Base-by-base conservation (phyloP, 129 eudicot species). In the Arctium minus region DNA sequence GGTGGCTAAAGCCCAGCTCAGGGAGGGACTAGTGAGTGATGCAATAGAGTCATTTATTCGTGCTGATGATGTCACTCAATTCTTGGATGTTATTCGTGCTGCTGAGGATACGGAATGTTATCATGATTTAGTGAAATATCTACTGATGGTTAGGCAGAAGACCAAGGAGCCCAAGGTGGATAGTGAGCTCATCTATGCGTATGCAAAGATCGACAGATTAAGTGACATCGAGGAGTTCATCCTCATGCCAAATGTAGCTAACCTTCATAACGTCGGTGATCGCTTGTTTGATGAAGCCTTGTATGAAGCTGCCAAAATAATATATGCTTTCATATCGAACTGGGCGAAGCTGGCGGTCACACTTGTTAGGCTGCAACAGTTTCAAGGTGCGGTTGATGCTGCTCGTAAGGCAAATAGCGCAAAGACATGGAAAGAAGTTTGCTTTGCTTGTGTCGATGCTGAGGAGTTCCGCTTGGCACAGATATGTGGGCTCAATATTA, bases 401-500 rank as follows among this genome's bases (percentile, higher is more conserved):
- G 97, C 99, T 64, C 87, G 97, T 38, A 95, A 95, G 79, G 99
- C 99, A 69, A 92, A 91, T 77, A 95, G 97, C 77, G 83, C 97
- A 74, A 95, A 95, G 85, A 95, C 99, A 67, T 95, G 99, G 99
- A 95, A 92, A 84, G 97, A 94, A 86, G 98, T 94, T 33, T 94
- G 97, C 83, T 94, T 94, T 89, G 97, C 97, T 78, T 95, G 97
- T 93, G 97, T 95, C 32, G 97, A 95, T 77, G 97, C 97, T 18
- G 99, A 95, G 89, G 99, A 95, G 89, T 95, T 95, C 87, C 96
- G 97, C 31, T 91, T 95, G 88, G 99, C 99, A 30, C 99, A 95
- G 75, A 95, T 95, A 40, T 93, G 97, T 84, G 99, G 99, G 48
- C 97, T 95, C 79, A 91, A 95, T 85, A 89, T 95, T 42, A 95